phyloP scores from a whole-genome alignment of 2,329 filamentous ascomycete genomes.

The Zarea fungicola region DNA sequence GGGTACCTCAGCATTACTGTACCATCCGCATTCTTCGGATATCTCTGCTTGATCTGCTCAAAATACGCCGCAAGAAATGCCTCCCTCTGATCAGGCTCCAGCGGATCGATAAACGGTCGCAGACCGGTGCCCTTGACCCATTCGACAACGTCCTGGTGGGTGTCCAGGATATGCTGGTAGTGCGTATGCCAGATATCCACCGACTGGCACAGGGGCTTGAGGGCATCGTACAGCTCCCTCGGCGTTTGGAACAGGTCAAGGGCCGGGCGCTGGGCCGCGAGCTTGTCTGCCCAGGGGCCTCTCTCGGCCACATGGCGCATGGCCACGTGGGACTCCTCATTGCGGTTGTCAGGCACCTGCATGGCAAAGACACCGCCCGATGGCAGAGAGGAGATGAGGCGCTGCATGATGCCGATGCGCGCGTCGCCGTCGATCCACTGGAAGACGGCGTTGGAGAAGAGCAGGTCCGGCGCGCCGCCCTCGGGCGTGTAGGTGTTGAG shows the following conservation, averaged over 20 bases:
- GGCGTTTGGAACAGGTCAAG: conserved; percentile 45
- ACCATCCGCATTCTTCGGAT: conserved; percentile 42
- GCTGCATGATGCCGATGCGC: conserved; percentile 40
- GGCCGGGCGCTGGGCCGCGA: conserved; percentile 26
- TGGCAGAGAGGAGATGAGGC: conserved; percentile 35
- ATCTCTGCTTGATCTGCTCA: conserved; percentile 35
- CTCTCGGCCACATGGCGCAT: conserved; percentile 41
- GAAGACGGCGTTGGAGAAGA: conserved; percentile 54
- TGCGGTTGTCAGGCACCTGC: conserved; percentile 45
- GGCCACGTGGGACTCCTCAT: conserved; percentile 41
- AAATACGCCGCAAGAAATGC: conserved; percentile 45
- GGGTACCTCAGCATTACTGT: conserved; percentile 52
- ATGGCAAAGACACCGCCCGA: conserved; percentile 47
- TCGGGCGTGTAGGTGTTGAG: conserved; percentile 34
- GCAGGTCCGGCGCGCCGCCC: conserved; percentile 31
- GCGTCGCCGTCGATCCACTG: conserved; percentile 46
- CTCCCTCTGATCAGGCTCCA: conserved; percentile 34
- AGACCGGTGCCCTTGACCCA: conserved; percentile 56
- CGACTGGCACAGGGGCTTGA: conserved; percentile 35
- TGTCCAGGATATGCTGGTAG: conserved; percentile 48
- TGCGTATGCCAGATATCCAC: conserved; percentile 50
- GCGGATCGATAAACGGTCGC: conserved; percentile 46
- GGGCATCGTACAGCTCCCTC: conserved; percentile 41
- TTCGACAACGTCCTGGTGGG: conserved; percentile 47
- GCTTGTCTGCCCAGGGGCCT: conserved; percentile 32